Base-by-base conservation (phyloP, 176 grass and related monocot species). In the Ensete glaucum region DNA sequence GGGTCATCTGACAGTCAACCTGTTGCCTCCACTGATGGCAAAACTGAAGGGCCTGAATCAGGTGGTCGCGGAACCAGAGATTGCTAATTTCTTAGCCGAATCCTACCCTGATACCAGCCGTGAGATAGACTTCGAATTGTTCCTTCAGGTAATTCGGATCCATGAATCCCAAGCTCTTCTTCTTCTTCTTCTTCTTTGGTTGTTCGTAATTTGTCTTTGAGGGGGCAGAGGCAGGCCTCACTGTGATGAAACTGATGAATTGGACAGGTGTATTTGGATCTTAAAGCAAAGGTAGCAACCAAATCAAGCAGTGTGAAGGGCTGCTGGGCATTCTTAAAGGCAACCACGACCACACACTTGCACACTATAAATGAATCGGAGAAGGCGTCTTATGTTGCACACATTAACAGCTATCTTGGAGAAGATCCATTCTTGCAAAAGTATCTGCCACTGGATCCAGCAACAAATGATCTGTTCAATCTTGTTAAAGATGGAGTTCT, bases 321-420 rank as follows among this genome's bases (percentile, higher is more conserved):
- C 13, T 84, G 83, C 10, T 96, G 89, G 1, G 84, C 88, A 55
- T 97, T 97, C 81, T 85, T 97, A 63, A 93, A 93, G 81, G 92
- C 94, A 67, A 97, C 74, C 51, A 85, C 65, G 50, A 99, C 95
- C 27, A 94, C 95, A 53, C 73, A 91, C 79, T 71, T 99, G 80
- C 95, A 99, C 74, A 92, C 89, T 53, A 89, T 99, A 67, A 99
- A 99, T 64, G 90, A 94, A 69, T 83, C 91, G 0, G 95, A 99
- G 78, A 99, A 91, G 83, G 59, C 88, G 5, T 94, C 95, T 2
- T 99, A 94, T 54, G 95, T 94, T 54, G 82, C 95, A 11, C 95
- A 99, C 77, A 99, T 99, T 69, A 99, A 99, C 54, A 94, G 81
- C 67, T 99, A 89, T 81, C 84, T 99, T 14, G 54, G 78, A 1